These are phyloP conservation scores for Suillus brevipes DNA, from an alignment of 768 basidiomycete genomes.

Conservation along the genomic window DNA sequence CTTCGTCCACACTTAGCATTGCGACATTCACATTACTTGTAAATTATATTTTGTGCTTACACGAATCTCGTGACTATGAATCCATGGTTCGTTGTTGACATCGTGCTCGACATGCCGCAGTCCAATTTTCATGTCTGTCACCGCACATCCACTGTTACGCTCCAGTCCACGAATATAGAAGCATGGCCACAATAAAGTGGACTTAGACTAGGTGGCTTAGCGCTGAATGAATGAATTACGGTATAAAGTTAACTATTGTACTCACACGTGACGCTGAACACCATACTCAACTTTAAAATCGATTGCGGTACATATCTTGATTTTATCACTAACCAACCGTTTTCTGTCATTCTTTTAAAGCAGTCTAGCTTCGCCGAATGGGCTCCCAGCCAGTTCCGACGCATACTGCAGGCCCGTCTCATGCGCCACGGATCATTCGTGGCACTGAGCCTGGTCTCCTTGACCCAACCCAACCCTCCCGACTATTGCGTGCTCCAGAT, in stretches of 20 bases:
- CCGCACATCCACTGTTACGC: neutral
- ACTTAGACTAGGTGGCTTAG: too few species aligned
- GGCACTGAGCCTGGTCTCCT: constrained; percentile 64
- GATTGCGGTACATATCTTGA: neutral
- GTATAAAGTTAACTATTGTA: too few species aligned
- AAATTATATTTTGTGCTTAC: neutral
- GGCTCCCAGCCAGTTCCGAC: neutral
- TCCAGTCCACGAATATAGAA: neutral
- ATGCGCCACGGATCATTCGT: constrained; percentile 21
- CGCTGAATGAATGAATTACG: too few species aligned
- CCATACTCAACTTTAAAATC: neutral
- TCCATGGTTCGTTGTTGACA: neutral
- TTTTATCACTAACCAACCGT: neutral
- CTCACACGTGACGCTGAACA: neutral
- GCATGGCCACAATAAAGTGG: too few species aligned
- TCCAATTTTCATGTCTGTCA: neutral
- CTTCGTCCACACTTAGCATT: neutral
- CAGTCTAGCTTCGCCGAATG: neutral
- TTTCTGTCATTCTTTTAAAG: neutral
- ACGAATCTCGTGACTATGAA: neutral
- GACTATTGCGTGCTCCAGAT: constrained; percentile 60
- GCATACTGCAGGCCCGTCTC: neutral
- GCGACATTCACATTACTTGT: neutral
- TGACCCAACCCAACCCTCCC: constrained; percentile 59
- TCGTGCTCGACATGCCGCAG: neutral